Base-by-base conservation (phyloP, 371 early-diverging fungal genomes). In the Cokeromyces recurvatus region DNA sequence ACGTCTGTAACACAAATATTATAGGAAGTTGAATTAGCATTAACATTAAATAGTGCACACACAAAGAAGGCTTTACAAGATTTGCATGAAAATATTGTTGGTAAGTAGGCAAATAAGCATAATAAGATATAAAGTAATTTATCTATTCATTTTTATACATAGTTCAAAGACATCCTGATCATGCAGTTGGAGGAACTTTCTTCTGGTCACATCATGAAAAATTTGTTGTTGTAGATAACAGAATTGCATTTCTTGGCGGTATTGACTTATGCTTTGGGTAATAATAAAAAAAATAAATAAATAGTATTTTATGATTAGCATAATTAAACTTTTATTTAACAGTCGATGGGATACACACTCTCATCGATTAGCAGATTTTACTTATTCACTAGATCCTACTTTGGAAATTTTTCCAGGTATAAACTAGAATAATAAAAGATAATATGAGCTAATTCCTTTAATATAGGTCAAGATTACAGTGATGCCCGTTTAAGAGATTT, bases 401-500 rank as follows among this genome's bases (percentile, higher is more conserved):
- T 35, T 51, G 22, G 70, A 68, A 38, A 51, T 66, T n/a, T 73
- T 51, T 54, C 74, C 69, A 36, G n/a, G n/a, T n/a, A n/a, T n/a
- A n/a, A n/a, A n/a, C n/a, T n/a, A n/a, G n/a, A n/a, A n/a, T n/a
- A n/a, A n/a, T n/a, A n/a, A n/a, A n/a, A n/a, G n/a, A n/a, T n/a
- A n/a, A n/a, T n/a, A n/a, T n/a, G n/a, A n/a, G n/a, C n/a, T n/a
- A n/a, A n/a, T n/a, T n/a, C n/a, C n/a, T n/a, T n/a, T n/a, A n/a
- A n/a, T n/a, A 9, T 32, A 46, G 51, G 94, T n/a, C 87, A 84
- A 61, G 96, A 95, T 60, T 95, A 90, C 67, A 86, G 83, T 60
- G 93, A 95, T 62, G 90, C 94, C 10, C 82, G 94, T 36, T 74
- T 92, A 53, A 80, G 84, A 55, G 95, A 95, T 62, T 95, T 95